A percentile compares a stretch with the other conserved stretches of the same genome.
These are phyloP conservation scores for Murraya paniculata DNA, from an alignment of 345 rosid genomes.

Conservation along the genomic window DNA sequence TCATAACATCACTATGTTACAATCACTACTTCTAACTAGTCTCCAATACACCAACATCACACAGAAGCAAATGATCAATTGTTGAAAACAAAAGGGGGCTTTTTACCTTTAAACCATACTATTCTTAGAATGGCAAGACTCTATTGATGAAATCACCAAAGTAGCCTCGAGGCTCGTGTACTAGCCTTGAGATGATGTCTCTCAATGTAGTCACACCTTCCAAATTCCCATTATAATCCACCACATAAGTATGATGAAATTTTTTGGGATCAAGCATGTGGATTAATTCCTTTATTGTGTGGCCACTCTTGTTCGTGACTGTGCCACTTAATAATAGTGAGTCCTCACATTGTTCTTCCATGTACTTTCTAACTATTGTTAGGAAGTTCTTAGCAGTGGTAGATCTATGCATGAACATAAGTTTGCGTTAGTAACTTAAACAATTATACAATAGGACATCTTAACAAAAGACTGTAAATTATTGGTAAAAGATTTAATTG, in stretches of 20 bases:
- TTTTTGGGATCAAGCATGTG: conserved; percentile 59
- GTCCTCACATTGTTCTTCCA: conserved; percentile 45
- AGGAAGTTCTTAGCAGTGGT: conserved; percentile 83
- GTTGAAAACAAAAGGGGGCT: too few relatives aligned
- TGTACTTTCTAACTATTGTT: conserved; percentile 57
- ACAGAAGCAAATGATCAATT: too few relatives aligned
- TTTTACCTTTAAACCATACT: conserved; percentile 55
- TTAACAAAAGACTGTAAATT: conserved; percentile 9
- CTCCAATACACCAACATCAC: too few relatives aligned
- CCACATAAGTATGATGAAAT: conserved; percentile 76
- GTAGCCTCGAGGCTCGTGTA: conserved; percentile 88
- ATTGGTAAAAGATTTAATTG: neutral
- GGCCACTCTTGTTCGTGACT: conserved; percentile 62
- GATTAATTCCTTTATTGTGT: conserved; percentile 73
- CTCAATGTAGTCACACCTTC: conserved; percentile 88
- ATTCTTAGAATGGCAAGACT: conserved; percentile 61
- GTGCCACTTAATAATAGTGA: conserved; percentile 55
- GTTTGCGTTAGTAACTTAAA: neutral
- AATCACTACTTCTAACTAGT: too few relatives aligned
- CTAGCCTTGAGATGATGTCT: conserved; percentile 88
- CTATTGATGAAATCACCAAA: conserved; percentile 97
- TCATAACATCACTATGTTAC: too few relatives aligned
- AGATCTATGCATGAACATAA: conserved; percentile 41
- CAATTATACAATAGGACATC: neutral
- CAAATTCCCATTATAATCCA: conserved; percentile 71